phyloP scores from a whole-genome alignment of 345 rosid species.

The Xanthoceras sorbifolium region DNA sequence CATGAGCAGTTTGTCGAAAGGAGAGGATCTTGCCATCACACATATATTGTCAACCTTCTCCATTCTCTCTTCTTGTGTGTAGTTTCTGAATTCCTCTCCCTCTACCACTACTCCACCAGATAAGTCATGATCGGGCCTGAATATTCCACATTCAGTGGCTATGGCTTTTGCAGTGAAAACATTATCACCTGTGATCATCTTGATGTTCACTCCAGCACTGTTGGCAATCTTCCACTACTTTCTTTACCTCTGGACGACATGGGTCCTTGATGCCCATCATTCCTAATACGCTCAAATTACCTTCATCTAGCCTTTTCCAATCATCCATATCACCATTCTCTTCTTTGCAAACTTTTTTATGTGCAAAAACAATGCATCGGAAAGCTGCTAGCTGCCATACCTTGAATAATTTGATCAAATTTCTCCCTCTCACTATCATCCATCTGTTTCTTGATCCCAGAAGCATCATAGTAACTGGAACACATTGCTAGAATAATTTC shows the following conservation, averaged over 20 bases:
- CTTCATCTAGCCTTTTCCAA: constrained; percentile 47
- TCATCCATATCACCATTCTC: too few relatives aligned
- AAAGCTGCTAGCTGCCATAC: constrained; percentile 40
- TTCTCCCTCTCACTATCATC: constrained; percentile 7
- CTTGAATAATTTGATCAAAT: constrained; percentile 34
- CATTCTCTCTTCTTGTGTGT: constrained; percentile 27
- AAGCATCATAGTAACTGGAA: neutral
- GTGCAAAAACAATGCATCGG: constrained; percentile 5
- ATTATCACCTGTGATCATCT: constrained; percentile 49
- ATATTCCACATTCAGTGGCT: constrained; percentile 44
- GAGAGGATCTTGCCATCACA: constrained; percentile 39
- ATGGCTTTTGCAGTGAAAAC: constrained; percentile 47
- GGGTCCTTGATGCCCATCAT: constrained; percentile 49
- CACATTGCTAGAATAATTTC: neutral
- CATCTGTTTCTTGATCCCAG: neutral
- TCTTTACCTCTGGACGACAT: constrained; percentile 35
- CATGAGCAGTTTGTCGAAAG: constrained; percentile 31
- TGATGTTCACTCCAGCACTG: constrained; percentile 43
- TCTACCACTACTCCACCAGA: constrained; percentile 22
- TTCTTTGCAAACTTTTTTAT: constrained; percentile 18
- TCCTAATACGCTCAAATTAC: constrained; percentile 19
- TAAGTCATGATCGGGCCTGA: constrained; percentile 14
- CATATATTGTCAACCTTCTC: constrained; percentile 32
- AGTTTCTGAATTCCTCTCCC: constrained; percentile 36
- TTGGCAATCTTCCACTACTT: constrained; percentile 38